These are phyloP conservation scores for Abelmoschus esculentus DNA, from an alignment of 345 rosid species.

Conservation along the genomic window DNA sequence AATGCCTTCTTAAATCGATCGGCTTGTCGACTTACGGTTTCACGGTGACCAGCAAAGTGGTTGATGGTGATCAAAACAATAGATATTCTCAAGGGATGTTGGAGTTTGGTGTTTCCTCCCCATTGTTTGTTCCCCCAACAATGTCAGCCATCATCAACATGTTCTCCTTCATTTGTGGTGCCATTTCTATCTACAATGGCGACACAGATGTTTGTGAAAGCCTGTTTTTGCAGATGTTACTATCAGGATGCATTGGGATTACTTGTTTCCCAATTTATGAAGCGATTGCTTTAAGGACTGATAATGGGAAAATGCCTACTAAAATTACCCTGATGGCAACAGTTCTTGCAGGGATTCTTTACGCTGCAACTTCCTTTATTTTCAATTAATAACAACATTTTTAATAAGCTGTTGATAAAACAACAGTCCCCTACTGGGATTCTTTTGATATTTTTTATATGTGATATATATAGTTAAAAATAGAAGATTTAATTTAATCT, in stretches of 20 bases:
- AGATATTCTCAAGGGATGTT: slow-evolving; percentile 42
- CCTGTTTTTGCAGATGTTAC: slow-evolving; percentile 27
- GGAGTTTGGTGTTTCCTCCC: slow-evolving; percentile 49
- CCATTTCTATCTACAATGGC: not conserved
- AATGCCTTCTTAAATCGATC: slow-evolving; percentile 34
- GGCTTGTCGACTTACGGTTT: slow-evolving; percentile 44
- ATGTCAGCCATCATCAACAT: slow-evolving; percentile 46
- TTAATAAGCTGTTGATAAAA: too few relatives aligned
- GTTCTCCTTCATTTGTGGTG: slow-evolving; percentile 30
- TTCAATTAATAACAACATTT: not conserved
- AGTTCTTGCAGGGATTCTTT: slow-evolving; percentile 27
- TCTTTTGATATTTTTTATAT: too few relatives aligned
- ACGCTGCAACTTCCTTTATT: slow-evolving; percentile 5
- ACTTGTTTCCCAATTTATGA: slow-evolving; percentile 53
- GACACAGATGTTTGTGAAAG: slow-evolving; percentile 16
- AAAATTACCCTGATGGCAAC: slow-evolving; percentile 20
- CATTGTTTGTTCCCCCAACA: slow-evolving; percentile 38
- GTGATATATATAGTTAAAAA: too few relatives aligned
- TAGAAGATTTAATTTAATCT: too few relatives aligned
- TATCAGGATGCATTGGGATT: slow-evolving; percentile 33
- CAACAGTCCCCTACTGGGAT: too few relatives aligned
- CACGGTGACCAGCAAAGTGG: slow-evolving; percentile 48
- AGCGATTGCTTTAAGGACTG: slow-evolving; percentile 52
- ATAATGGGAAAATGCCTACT: slow-evolving; percentile 43
- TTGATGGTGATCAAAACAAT: slow-evolving; percentile 40